Base-by-base conservation (phyloP, 2,329 filamentous ascomycete species). In the Aureobasidium sp. region DNA sequence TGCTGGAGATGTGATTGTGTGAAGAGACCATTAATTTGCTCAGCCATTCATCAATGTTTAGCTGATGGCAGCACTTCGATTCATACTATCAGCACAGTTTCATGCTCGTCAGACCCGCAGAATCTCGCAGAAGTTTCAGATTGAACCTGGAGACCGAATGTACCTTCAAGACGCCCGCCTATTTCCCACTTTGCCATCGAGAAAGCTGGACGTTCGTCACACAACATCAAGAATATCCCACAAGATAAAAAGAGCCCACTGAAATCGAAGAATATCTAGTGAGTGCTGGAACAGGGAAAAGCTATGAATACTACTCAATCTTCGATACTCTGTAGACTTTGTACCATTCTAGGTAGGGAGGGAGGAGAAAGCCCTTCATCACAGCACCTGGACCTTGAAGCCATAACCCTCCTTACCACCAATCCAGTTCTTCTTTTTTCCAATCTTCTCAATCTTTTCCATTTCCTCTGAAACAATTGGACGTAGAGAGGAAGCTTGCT, bases 391-490 rank as follows among this genome's bases (percentile, higher is more conserved):
- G 20, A 78, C 70, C 64, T 72, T 74, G 61, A 78, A 71, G 5
- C 78, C 76, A 63, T 74, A 73, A 17, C 73, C 75, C 15, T 77
- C 73, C 63, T 68, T 73, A 5, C 73, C 74, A 44, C 72, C 72
- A 34, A 76, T 71, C 78, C 82, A 85, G 63, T 82, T 78, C 75
- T 85, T 86, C 71, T 78, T 81, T 75, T 86, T 86, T 0, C 84
- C 84, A 7, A 80, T 74, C 71, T 84, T 85, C 65, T 81, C 77
- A 37, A 84, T 71, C 69, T 75, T 70, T 44, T 73, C 67, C 26
- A 77, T 66, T 65, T 76, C 76, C 1, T 75, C 73, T 24, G 74
- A 70, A 6, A 79, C 69, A 2, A 73, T 73, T 43, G 78, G 75
- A 37, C 72, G 74, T 17, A 81, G 70, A 71, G 67, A 63, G 17